Conservation (phyloP, 1,284 basidiomycete genomes). For the Puccinia hordei region DNA sequence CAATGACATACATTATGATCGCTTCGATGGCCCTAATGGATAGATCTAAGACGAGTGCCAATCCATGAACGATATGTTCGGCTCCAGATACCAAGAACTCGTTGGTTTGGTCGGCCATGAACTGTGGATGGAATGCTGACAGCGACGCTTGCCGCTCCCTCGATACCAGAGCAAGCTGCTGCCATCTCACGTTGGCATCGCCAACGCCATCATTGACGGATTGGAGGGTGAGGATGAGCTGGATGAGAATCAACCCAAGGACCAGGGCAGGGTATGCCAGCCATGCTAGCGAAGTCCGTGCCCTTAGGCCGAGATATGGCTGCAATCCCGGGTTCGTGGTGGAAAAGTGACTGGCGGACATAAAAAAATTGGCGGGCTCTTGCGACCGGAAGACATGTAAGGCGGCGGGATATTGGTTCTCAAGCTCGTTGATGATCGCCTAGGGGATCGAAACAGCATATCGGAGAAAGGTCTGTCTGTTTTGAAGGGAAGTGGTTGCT, state of each 20-base stretch:
- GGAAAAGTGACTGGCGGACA: neutral
- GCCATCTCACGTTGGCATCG: slow-evolving; percentile 53
- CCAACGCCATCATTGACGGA: slow-evolving; percentile 53
- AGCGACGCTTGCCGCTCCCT: slow-evolving; percentile 54
- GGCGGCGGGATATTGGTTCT: slow-evolving; percentile 21
- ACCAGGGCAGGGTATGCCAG: slow-evolving; percentile 55
- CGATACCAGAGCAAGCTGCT: slow-evolving; percentile 53
- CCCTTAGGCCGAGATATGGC: slow-evolving; percentile 56
- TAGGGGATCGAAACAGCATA: slow-evolving; percentile 4
- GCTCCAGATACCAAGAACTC: slow-evolving; percentile 52
- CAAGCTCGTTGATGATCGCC: neutral
- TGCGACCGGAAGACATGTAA: slow-evolving; percentile 30
- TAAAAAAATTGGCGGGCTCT: neutral
- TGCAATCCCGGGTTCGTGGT: slow-evolving; percentile 20
- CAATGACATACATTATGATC: slow-evolving; percentile 55
- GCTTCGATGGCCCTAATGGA: slow-evolving; percentile 56
- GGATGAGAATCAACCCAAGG: slow-evolving; percentile 55
- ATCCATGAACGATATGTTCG: slow-evolving; percentile 54
- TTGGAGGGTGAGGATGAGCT: slow-evolving; percentile 53
- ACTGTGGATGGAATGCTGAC: slow-evolving; percentile 56
- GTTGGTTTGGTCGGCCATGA: slow-evolving; percentile 55
- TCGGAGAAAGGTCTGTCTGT: neutral
- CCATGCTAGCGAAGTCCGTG: slow-evolving; percentile 55
- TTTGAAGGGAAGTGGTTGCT: neutral
- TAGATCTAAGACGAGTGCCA: slow-evolving; percentile 54